Evolutionary conservation across 129 eudicot species (phyloP), one percentile per base, ranked within the genome.

Genomic region (Erigeron canadensis): DNA sequence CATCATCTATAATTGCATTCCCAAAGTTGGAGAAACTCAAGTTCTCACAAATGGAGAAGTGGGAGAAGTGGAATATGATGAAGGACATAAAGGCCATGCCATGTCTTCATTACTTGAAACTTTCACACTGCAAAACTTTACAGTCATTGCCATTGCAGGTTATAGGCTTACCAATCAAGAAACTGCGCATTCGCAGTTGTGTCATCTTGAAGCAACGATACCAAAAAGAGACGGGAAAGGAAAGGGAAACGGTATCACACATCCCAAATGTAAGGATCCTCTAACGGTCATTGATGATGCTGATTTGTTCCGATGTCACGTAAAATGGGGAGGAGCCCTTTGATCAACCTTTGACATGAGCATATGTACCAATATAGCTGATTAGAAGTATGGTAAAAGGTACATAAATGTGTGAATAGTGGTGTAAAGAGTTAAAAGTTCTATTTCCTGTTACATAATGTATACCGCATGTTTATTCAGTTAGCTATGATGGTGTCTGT

Each of bases 21-120:
- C 70, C 53, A 3, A 65, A 65, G 70, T 65, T 65, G 22, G 70
- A 65, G 54, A 65, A 65, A 43, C 70, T 65, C 17, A 65, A 65
- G 18, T 65, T 65, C 54, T 65, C 70, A 65, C 37, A 19, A 13
- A 65, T 65, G 70, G 70, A 42, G 22, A 65, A 4, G 8, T 65
- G 70, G 70, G 70, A 42, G 42, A 37, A 18, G 43, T 65, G 70
- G 70, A 43, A 43, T 8, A 2, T 40, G 54, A 63, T 40, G n/a
- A 63, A 38, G 15, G 16, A 18, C 18, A 65, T 19, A 2, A 10
- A 65, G 70, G 42, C 42, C 9, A 65, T 65, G 70, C 70, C 53
- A 8, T 65, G 54, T 53, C 46, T 65, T 65, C 54, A 10, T 42
- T 65, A 65, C 39, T 23, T 65, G 17, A 65, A 42, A 12, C 38